A percentile compares a stretch with the other conserved stretches of the same genome.
phyloP scores from a whole-genome alignment of 2,329 filamentous ascomycete species.

The Stachybotrys chlorohalonatus region DNA sequence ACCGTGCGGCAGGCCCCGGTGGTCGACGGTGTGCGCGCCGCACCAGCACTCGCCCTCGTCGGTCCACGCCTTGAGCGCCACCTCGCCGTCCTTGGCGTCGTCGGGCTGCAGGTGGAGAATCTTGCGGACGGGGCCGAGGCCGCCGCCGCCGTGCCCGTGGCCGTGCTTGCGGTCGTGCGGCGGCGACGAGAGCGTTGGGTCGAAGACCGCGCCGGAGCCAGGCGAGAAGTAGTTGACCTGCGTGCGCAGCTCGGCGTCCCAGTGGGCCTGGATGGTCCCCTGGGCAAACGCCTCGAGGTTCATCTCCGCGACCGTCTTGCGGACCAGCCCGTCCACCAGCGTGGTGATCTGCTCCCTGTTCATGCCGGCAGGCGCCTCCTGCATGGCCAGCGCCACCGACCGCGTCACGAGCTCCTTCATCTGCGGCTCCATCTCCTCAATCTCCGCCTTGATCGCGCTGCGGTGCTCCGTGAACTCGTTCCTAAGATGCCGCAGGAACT shows the following conservation, averaged over 20 bases:
- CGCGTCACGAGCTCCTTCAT: constrained; percentile 23
- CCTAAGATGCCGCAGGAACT: constrained; percentile 37
- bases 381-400: constrained; percentile 16
- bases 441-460: constrained; percentile 28
- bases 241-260: constrained; percentile 33
- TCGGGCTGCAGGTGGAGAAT: background rate
- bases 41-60: constrained; percentile 89
- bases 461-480: constrained; percentile 28
- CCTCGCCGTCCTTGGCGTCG: constrained; percentile 8
- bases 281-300: constrained; percentile 38
- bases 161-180: constrained; percentile 31
- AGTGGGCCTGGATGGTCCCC: constrained; percentile 35
- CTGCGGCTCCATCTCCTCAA: constrained; percentile 25
- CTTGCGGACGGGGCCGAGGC: background rate
- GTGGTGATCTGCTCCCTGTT: constrained; percentile 28
- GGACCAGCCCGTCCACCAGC: constrained; percentile 31
- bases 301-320: constrained; percentile 32
- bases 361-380: constrained; percentile 20
- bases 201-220: constrained; percentile 57
- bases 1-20: constrained; percentile 36
- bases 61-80: constrained; percentile 59
- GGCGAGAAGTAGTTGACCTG: constrained; percentile 66
- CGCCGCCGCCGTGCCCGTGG: background rate
- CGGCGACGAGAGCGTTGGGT: constrained; percentile 50
- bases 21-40: constrained; percentile 36